Base-by-base conservation (phyloP, 768 basidiomycete species). In the Pisolithus marmoratus region DNA sequence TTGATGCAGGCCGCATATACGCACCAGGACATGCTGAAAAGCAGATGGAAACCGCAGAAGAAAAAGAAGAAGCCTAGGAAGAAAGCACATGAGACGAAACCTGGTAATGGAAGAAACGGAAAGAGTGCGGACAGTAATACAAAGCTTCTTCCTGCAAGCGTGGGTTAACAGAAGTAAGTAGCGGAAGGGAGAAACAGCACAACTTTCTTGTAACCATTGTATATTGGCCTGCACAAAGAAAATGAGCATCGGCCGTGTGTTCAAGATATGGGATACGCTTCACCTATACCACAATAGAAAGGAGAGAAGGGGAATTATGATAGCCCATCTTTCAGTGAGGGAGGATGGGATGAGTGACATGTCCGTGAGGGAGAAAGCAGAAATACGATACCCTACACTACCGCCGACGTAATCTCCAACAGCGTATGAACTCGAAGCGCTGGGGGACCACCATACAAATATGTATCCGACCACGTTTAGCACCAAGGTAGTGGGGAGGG, bases 171-270 rank as follows among this genome's bases (percentile, higher is more conserved):
- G 34, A 56, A 43, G 60, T 37, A 36, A 38, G 41, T 24, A 38
- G 40, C 36, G 48, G 34, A 51, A 74, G 65, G 15, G 34, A 4
- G 12, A 15, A 34, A 5, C 14, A 34, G 34, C 14, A 15, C 34
- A 62, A 86, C 94, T 80, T 96, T 95, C 85, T 92, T 91, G 74
- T 92, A 95, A 49, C 90, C 94, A 61, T 96, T 94, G 75, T 98
- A 98, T 64, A 94, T 90, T 17, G 95, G 94, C 62, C 92, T 92
- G 36, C n/a, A 12, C 55, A 29, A 29, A 46, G 50, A 26, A 53
- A 51, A 48, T 50, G 36, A 48, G 34, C 50, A 54, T 55, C 15
- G 40, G 51, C 48, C 8, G 52, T 24, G 40, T 51, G 48, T 49
- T 48, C 47, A 47, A 47, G 43, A 31, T 22, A 36, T n/a, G 31